Evolutionary conservation across 1,284 basidiomycete genomes (phyloP).

Genomic region (Cryptococcus sp.): DNA sequence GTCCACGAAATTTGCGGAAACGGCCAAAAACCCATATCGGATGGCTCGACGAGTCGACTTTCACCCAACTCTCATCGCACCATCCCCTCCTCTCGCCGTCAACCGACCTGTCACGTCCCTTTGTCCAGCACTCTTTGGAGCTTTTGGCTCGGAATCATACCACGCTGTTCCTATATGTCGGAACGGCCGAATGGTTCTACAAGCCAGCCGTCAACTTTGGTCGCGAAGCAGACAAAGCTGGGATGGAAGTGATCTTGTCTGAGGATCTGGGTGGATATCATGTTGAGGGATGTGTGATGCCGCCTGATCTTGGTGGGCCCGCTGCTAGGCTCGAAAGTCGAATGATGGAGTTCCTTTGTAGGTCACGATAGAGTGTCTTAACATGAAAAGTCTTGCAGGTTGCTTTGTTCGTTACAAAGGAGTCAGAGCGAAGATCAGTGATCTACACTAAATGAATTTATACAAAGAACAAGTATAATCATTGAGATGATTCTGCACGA

Average conservation of each 20-base stretch:
- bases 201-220: conserved; percentile 3
- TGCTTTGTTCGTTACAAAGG: too few relatives aligned
- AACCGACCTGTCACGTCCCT: conserved; percentile 7
- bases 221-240: conserved; percentile 1
- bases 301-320: conserved; percentile 8
- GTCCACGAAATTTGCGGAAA: not conserved
- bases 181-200: conserved; percentile 19
- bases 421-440: too few relatives aligned
- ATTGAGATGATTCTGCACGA: too few relatives aligned
- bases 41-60: conserved; percentile 7
- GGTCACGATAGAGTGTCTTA: too few relatives aligned
- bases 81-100: conserved; percentile 16
- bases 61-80: conserved; percentile 10
- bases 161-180: conserved; percentile 8
- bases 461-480: too few relatives aligned
- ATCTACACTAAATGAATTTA: too few relatives aligned
- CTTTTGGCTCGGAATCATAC: conserved; percentile 1
- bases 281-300: conserved; percentile 10
- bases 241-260: conserved; percentile 5
- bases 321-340: not conserved
- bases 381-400: too few relatives aligned
- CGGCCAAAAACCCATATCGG: not conserved
- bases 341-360: not conserved
- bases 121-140: conserved; percentile 3
- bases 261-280: conserved; percentile 12